These are phyloP conservation scores for Hericium alpestre DNA, from an alignment of 768 basidiomycete species.

Conservation along the genomic window DNA sequence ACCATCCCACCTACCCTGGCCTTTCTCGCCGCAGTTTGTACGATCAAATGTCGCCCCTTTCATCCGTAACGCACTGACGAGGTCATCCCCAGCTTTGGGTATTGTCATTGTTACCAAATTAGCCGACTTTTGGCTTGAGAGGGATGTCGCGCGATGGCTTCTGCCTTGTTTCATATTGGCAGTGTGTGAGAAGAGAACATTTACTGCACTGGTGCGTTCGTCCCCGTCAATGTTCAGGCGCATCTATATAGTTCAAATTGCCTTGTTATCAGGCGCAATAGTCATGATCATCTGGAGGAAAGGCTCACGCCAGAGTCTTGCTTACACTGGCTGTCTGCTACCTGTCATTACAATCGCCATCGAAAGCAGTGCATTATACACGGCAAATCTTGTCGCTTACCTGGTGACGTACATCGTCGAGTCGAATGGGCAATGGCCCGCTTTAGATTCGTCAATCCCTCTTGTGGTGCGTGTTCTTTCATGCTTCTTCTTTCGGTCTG, in stretches of 20 bases:
- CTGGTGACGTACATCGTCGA: not conserved
- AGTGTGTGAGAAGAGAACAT: not conserved
- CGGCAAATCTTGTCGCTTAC: not conserved
- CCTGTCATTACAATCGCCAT: not conserved
- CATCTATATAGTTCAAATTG: not conserved
- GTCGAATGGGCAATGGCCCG: not conserved
- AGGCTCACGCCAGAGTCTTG: not conserved
- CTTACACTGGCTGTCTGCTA: not conserved
- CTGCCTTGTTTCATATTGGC: not conserved
- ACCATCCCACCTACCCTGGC: not conserved
- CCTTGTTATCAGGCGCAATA: not conserved
- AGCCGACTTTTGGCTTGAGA: not conserved
- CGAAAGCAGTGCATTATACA: not conserved
- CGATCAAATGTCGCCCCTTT: too few relatives aligned
- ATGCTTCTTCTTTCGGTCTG: too few relatives aligned
- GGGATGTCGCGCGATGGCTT: not conserved
- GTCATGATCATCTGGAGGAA: not conserved
- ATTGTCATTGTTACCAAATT: too few relatives aligned
- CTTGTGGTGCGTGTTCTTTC: not conserved
- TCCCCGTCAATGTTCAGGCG: too few relatives aligned
- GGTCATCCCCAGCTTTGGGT: too few relatives aligned
- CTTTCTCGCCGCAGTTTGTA: too few relatives aligned
- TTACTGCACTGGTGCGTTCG: not conserved
- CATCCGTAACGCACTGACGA: too few relatives aligned
- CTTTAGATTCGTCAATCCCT: not conserved